Evolutionary conservation across 202 grass and related monocot species (phyloP).

Genomic region (Schoenoplectus triqueter): DNA sequence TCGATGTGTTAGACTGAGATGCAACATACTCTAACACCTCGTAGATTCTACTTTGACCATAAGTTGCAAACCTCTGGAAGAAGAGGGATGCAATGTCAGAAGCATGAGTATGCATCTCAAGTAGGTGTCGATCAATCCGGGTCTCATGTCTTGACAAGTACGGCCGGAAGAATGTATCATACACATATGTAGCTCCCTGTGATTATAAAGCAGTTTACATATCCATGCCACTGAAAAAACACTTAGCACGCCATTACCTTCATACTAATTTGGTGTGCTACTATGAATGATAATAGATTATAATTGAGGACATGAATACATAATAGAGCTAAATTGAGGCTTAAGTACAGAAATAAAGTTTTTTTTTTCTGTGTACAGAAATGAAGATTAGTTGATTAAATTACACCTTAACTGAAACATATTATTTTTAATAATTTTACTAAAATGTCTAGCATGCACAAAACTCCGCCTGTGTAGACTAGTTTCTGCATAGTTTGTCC

Average conservation of each 20-base stretch:
- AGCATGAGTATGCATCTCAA: slow-evolving; percentile 72
- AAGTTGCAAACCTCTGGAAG: slow-evolving; percentile 60
- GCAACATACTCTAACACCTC: slow-evolving; percentile 82
- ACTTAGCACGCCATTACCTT: slow-evolving; percentile 23
- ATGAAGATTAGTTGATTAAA: slow-evolving; percentile 13
- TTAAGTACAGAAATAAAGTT: slow-evolving; percentile 11
- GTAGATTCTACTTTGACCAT: slow-evolving; percentile 75
- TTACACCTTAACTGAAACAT: not conserved
- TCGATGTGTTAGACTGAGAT: slow-evolving; percentile 55
- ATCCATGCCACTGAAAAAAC: slow-evolving; percentile 11
- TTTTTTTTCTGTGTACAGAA: not conserved
- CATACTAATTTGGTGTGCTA: slow-evolving; percentile 29
- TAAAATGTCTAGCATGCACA: not conserved
- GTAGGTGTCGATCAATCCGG: slow-evolving; percentile 77
- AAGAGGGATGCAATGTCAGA: slow-evolving; percentile 54
- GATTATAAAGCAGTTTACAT: slow-evolving; percentile 39
- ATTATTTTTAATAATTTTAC: not conserved
- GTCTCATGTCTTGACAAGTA: slow-evolving; percentile 83
- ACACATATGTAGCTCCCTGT: slow-evolving; percentile 89
- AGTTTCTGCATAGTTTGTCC: no score
- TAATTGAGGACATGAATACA: not conserved
- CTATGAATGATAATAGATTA: not conserved
- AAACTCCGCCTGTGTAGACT: no score
- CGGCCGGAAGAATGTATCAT: slow-evolving; percentile 76
- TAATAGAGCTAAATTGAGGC: not conserved